Conservation (phyloP, 2,329 filamentous ascomycete species). For the Aphanocladium album region DNA sequence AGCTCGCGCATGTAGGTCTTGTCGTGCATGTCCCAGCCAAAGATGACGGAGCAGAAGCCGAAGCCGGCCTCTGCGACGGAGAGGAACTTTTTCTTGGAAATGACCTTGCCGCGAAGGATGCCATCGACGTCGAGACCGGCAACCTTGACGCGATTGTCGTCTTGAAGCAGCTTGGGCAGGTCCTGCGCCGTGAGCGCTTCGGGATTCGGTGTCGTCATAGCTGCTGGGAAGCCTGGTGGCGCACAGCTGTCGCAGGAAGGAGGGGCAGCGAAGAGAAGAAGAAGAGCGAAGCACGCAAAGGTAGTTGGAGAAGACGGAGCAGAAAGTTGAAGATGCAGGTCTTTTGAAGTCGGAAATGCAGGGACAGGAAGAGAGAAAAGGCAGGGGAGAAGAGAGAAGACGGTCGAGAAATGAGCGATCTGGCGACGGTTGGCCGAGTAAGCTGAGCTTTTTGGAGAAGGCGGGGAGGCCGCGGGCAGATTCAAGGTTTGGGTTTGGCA, state of each 20-base stretch:
- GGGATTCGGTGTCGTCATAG: constrained; percentile 13
- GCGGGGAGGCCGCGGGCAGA: constrained; percentile 1
- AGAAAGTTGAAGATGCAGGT: neutral
- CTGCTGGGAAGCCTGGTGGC: constrained; percentile 1
- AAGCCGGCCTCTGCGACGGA: constrained; percentile 69
- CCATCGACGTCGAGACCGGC: constrained; percentile 75
- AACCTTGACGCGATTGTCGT: constrained; percentile 34
- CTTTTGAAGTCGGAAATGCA: too few species aligned
- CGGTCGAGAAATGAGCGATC: neutral
- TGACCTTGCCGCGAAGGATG: constrained; percentile 70
- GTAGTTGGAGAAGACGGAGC: too few species aligned
- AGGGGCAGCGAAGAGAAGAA: neutral
- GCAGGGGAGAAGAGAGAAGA: neutral
- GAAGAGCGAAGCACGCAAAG: neutral
- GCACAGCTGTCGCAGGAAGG: neutral
- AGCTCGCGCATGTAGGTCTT: constrained; percentile 72
- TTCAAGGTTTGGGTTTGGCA: neutral
- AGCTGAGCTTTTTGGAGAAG: constrained; percentile 7
- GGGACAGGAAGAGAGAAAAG: neutral
- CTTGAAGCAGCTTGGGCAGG: constrained; percentile 56
- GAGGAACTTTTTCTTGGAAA: constrained; percentile 79
- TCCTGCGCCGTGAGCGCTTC: constrained; percentile 49
- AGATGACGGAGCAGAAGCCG: constrained; percentile 79
- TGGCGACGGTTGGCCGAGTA: neutral
- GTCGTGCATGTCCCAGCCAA: constrained; percentile 88